Conservation (phyloP, 2,329 filamentous ascomycete genomes). For the Cryphonectria naterciae region DNA sequence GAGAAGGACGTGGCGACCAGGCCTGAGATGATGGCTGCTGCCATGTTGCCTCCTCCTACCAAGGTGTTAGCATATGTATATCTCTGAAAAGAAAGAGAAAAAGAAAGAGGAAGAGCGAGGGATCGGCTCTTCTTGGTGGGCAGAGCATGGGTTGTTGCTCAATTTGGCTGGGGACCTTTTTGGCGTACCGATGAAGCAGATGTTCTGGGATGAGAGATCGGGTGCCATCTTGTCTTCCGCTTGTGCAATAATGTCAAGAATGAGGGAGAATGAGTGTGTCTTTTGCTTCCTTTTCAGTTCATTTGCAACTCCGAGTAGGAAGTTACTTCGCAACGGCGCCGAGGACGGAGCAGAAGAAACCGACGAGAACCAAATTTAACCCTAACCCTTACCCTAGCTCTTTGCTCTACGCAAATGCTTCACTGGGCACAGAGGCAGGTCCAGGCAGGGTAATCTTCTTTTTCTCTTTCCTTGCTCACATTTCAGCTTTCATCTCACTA, state of each 20-base stretch:
- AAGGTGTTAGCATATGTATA: constrained; percentile 1
- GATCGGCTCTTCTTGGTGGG: background rate
- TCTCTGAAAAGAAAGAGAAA: background rate
- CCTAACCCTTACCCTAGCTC: background rate
- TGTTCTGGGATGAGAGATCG: constrained; percentile 26
- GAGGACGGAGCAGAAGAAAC: background rate
- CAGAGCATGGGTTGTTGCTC: background rate
- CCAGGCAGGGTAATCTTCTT: background rate
- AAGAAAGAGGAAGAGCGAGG: background rate
- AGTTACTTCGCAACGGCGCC: background rate
- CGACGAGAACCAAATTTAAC: background rate
- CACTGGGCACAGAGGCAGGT: no score
- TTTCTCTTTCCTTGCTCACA: no score
- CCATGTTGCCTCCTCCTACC: constrained; percentile 55
- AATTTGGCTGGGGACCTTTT: background rate
- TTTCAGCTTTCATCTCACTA: no score
- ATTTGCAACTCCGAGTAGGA: background rate
- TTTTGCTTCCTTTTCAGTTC: background rate
- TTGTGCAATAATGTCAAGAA: background rate
- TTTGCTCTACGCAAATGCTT: no score
- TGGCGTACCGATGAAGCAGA: constrained; percentile 29
- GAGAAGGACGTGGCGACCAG: constrained; percentile 48
- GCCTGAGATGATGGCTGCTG: constrained; percentile 55
- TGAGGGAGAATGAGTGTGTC: background rate
- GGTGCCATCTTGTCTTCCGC: constrained; percentile 18